Base-by-base conservation (phyloP, 305 asterid genomes). In the Ajuga reptans region DNA sequence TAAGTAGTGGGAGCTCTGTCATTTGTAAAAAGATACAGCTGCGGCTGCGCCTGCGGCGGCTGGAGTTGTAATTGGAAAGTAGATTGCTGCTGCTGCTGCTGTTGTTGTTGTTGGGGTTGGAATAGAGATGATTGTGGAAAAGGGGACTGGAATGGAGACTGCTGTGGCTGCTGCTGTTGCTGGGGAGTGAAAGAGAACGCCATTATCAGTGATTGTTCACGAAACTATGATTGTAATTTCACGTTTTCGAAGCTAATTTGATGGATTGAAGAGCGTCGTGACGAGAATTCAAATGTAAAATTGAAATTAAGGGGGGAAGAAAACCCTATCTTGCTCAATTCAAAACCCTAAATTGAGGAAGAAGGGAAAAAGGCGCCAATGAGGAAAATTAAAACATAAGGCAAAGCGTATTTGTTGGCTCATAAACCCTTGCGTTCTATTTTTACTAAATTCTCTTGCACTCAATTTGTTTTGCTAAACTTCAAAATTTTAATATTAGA, bases 1-100 rank as follows among this genome's bases (percentile, higher is more conserved):
- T 94, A 94, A 77, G 85, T 85, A 31, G 96, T 97, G 37, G 99
- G 96, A 45, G 89, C 83, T 77, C 85, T 94, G 42, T 89, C 97
- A 58, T 81, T 87, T 5, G 97, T 91, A 39, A 91, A 81, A 21
- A 94, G 86, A 85, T 73, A 93, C 18, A 87, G 79, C 75, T 89
- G 97, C 50, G 83, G 89, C 70, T 82, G 96, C 12, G 83, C 47
- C 7, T 55, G 80, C 6, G 29, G 84, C 36, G 36, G 36, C 36
- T 31, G 36, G 36, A 31, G 36, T 31, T 31, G 36, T 31, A 31
- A 31, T 31, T 31, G 36, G 6, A 31, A 31, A 31, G 36, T 1
- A 5, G 36, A 31, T 15, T 68, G 89, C 15, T 56, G 88, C 36
- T 72, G 85, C 12, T 51, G 88, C 11, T 69, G 76, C 41, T 69